Base-by-base conservation (phyloP, 2,329 filamentous ascomycete genomes). In the Cytospora leucostoma region DNA sequence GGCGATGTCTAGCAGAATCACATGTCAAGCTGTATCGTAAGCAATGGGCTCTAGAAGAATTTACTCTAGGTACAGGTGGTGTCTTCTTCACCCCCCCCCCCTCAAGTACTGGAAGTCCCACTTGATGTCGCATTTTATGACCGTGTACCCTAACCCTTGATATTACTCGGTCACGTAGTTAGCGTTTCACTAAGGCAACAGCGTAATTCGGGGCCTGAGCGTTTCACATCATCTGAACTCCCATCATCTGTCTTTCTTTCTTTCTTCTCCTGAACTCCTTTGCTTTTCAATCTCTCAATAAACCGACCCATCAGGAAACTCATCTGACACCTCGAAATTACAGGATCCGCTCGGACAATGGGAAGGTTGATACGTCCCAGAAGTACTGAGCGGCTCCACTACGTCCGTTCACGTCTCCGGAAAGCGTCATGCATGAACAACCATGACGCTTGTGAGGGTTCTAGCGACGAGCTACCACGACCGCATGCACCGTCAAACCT, bases 361-460 rank as follows among this genome's bases (percentile, higher is more conserved):
- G 57, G 40, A 37, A 59, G 49, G 15, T 35, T 52, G 15, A n/a
- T 52, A 13, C 51, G 21, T 15, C 61, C 57, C 35, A 40, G 17
- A 19, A 65, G 56, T 37, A 49, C 33, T n/a, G 53, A 50, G 7
- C 60, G 61, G 44, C 32, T 63, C 12, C 63, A 65, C 17, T 40
- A 56, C 56, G 57, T 65, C 35, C 63, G 60, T 11, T 61, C 63
- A 6, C 60, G 63, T 15, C 52, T 65, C 21, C 60, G 63, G 44
- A 65, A 60, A 51, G 63, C 63, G 2, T 65, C 63, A 6, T 65
- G 63, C 37, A 44, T 65, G 52, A 56, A 40, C 37, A 12, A 54
- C 17, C 37, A 49, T 4, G 58, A 54, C 19, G 50, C 33, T 13
- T 13, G 17, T n/a, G 59, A 19, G 12, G 44, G 37, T 7, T 37